Base-by-base conservation (phyloP, 805 yeast species). In the Saccharomycopsis schoenii region DNA sequence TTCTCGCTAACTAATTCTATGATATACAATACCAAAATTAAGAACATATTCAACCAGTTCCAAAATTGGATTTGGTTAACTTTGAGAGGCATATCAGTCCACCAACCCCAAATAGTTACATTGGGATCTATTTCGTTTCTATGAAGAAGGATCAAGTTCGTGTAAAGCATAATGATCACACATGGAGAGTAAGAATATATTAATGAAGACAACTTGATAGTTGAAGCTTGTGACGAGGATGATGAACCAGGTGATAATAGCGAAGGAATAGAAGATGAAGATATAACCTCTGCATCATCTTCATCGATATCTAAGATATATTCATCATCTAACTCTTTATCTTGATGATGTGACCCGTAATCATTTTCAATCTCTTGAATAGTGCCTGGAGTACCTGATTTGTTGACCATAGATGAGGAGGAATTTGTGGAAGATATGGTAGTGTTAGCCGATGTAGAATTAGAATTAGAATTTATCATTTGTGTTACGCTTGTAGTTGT, bases 21-120 rank as follows among this genome's bases (percentile, higher is more conserved):
- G 37, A 86, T 84, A 72, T 93, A 93, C 34, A 94, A 76, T n/a
- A 83, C 75, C 61, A 94, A 74, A 11, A 96, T 88, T 59, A 86
- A 80, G 66, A 86, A 84, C 77, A 93, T 88, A 70, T 93, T 93
- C 62, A 89, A 82, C 98, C 98, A 93, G 68, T 92, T 89, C 98
- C 99, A 93, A 70, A 94, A 88, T 68, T 90, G 91, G 89, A 96
- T 88, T n/a, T 97, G 86, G 70, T 85, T 79, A 54, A 81, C 76
- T 58, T 73, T 65, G 2, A 76, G 62, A 66, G 59, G 17, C 59
- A 63, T 15, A 57, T 63, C 56, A 12, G 56, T 47, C 81, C 82
- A 78, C 70, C 81, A 76, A 2, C 82, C 83, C 87, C 87, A 84
- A 24, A 84, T 68, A 65, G 79, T 77, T 57, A 84, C 71, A 61